A percentile compares a stretch with the other conserved stretches of the same genome.
Conservation (phyloP, 139 green algal genomes). For the Volvox africanus region DNA sequence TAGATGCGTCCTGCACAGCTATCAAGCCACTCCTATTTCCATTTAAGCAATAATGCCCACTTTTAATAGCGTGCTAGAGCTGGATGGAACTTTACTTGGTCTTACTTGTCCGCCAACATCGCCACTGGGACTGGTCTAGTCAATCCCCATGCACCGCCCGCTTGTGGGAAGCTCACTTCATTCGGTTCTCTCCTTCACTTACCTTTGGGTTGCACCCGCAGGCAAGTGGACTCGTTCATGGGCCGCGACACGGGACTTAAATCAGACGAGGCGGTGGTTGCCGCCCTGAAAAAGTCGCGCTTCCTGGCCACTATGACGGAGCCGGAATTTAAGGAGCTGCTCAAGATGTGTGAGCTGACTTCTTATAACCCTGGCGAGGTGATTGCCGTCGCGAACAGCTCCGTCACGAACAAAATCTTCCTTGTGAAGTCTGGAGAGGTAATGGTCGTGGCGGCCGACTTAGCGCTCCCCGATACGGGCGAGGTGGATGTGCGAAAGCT, state of each 20-base stretch:
- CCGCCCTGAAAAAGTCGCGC: constrained; percentile 59
- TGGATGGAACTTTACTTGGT: too few species aligned
- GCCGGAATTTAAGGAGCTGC: constrained; percentile 51
- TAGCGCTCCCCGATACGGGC: constrained; percentile 47
- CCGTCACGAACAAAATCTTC: constrained; percentile 59
- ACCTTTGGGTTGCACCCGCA: background rate
- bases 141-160: too few species aligned
- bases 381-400: constrained; percentile 50
- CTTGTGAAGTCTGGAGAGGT: constrained; percentile 66
- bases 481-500: constrained; percentile 53
- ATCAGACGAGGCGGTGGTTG: constrained; percentile 54
- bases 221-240: constrained; percentile 67
- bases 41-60: too few species aligned
- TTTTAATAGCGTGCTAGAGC: too few species aligned
- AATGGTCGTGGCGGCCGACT: constrained; percentile 56
- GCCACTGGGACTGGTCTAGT: too few species aligned
- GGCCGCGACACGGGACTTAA: constrained; percentile 58
- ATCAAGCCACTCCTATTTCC: too few species aligned
- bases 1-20: too few species aligned
- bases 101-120: too few species aligned
- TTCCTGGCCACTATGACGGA: constrained; percentile 52
- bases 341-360: constrained; percentile 38
- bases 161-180: too few species aligned
- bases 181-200: background rate
- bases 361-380: constrained; percentile 59